Evolutionary conservation across 2,329 filamentous ascomycete genomes (phyloP), one percentile per base, ranked within the genome.

Genomic region (Pseudocercospora fijiensis): DNA sequence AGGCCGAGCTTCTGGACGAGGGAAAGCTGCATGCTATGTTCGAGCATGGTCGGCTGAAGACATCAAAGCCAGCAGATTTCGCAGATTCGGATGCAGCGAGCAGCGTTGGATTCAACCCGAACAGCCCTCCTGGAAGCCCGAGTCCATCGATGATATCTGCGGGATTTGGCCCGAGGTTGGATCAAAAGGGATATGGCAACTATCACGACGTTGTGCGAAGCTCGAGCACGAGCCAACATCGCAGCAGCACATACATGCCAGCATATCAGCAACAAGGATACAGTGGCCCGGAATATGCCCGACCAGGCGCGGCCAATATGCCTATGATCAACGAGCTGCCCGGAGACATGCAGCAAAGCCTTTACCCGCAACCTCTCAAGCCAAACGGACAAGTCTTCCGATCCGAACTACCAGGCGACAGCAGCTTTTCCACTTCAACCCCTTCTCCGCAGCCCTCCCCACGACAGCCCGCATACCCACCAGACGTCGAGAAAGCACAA

Each of bases 21-120:
- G 88, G 88, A 16, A 81, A 85, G 18, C 78, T 90, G 56, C 84
- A 85, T 47, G 88, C 85, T 61, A 89, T 90, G 86, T 85, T 89
- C 71, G 83, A 88, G 69, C 80, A 88, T 65, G 87, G 87, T 53
- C 84, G 79, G 70, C 79, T 90, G 64, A 86, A 81, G 77, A 90
- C 87, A 0, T 74, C 85, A 65, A 84, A 83, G 68, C 81, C 82
- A 1, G 79, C 77, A 41, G 77, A 78, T 45, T 73, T 71, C 24
- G 71, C 71, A 33, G 67, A 66, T 18, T 51, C 27, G 6, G 57
- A 67, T 56, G 63, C 53, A 4, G 58, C 60, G 24, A 60, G 55
- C 37, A 59, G 27, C 5, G 33, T 43, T 16, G 58, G 28, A 10
- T 62, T 59, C 47, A 57, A 58, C 13, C 59, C 63, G 7, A 58